Conservation (phyloP, 73 alveolate genomes). For the Breviolum minutum region DNA sequence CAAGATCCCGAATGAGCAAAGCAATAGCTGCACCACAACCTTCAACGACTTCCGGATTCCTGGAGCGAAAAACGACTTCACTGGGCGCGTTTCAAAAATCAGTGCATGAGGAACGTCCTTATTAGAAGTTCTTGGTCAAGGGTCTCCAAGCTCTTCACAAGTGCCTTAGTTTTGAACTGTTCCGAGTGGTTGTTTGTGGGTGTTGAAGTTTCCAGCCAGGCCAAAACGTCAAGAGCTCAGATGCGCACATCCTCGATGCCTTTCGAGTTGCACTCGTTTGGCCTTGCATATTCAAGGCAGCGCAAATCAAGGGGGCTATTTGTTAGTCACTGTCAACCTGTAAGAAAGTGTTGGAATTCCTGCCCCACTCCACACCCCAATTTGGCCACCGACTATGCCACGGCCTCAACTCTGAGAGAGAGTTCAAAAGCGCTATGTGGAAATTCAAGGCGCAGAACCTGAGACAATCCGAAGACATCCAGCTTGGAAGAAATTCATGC, state of each 20-base stretch:
- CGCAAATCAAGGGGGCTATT: neutral
- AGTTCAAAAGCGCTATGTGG: slow-evolving; percentile 71
- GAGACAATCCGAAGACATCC: neutral
- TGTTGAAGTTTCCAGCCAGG: neutral
- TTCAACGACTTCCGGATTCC: slow-evolving; percentile 78
- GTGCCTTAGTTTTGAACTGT: slow-evolving; percentile 1
- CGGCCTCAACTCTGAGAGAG: slow-evolving; percentile 78
- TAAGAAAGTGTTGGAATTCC: neutral
- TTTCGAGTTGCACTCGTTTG: neutral
- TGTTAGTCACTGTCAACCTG: neutral
- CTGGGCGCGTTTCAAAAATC: neutral
- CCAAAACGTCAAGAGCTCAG: neutral
- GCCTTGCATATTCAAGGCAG: neutral
- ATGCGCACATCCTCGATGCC: neutral
- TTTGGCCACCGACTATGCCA: slow-evolving; percentile 19
- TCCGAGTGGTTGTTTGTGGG: neutral
- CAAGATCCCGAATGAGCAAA: slow-evolving; percentile 54
- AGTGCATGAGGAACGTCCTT: neutral
- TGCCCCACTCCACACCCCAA: neutral
- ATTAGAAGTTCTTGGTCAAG: slow-evolving; percentile 71
- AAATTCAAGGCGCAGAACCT: slow-evolving; percentile 84
- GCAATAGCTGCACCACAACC: slow-evolving; percentile 83
- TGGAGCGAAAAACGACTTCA: neutral
- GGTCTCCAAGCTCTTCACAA: slow-evolving; percentile 75
- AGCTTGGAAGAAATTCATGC: neutral